Evolutionary conservation across 306 rosid genomes (phyloP).

Genomic region (Ormosia semicastrata): DNA sequence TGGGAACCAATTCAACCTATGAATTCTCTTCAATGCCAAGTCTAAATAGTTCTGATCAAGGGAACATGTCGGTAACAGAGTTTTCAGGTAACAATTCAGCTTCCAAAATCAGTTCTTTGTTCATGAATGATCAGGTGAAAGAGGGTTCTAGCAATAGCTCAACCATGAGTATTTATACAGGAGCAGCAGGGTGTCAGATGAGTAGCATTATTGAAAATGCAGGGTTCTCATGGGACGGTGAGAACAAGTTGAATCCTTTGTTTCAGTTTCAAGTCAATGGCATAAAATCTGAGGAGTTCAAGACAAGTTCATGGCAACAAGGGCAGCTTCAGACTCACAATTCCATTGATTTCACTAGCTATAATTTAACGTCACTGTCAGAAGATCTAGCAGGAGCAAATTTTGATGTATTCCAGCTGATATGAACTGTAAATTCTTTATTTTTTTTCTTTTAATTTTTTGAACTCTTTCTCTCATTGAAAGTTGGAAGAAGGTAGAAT

Average conservation of each 20-base stretch:
- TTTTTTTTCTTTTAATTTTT: not conserved
- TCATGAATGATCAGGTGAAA: slow-evolving; percentile 48
- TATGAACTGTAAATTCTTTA: slow-evolving; percentile 48
- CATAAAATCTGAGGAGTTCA: slow-evolving; percentile 61
- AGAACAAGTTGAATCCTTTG: slow-evolving; percentile 52
- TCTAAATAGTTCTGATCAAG: slow-evolving; percentile 52
- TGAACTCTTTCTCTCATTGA: not conserved
- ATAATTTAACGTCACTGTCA: slow-evolving; percentile 70
- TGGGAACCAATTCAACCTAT: slow-evolving; percentile 33
- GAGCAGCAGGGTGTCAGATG: slow-evolving; percentile 40
- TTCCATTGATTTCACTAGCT: slow-evolving; percentile 67
- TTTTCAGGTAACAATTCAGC: slow-evolving; percentile 59
- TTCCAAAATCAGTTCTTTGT: slow-evolving; percentile 44
- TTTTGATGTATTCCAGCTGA: slow-evolving; percentile 72
- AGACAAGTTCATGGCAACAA: slow-evolving; percentile 46
- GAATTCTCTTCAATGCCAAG: slow-evolving; percentile 70
- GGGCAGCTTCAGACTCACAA: slow-evolving; percentile 35
- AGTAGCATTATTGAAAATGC: slow-evolving; percentile 44
- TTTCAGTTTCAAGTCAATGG: slow-evolving; percentile 56
- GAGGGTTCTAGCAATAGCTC: slow-evolving; percentile 74
- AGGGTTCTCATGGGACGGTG: slow-evolving; percentile 51
- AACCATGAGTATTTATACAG: slow-evolving; percentile 43
- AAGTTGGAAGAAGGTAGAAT: slow-evolving; percentile 21
- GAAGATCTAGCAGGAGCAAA: slow-evolving; percentile 65
- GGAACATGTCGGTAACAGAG: slow-evolving; percentile 51